These are phyloP conservation scores for Escallonia rubra DNA, from an alignment of 129 eudicot genomes.

Conservation along the genomic window DNA sequence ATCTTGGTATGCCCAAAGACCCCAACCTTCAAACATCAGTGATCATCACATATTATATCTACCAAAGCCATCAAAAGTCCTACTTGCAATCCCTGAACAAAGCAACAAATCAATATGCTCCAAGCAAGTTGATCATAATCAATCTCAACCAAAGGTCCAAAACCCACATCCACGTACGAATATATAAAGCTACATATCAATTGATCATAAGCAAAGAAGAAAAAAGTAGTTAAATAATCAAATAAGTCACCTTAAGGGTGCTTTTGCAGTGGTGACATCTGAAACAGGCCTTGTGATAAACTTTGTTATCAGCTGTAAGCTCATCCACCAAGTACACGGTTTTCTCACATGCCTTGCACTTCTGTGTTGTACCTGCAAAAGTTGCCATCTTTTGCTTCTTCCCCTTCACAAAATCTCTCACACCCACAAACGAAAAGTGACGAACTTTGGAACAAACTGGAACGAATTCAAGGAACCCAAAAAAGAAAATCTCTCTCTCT, in stretches of 20 bases:
- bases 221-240: neutral
- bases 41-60: too few relatives aligned
- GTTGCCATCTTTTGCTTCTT: conserved; percentile 40
- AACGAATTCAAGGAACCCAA: too few relatives aligned
- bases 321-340: conserved; percentile 90
- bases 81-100: neutral
- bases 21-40: too few relatives aligned
- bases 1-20: too few relatives aligned
- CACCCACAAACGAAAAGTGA: neutral
- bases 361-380: conserved; percentile 75
- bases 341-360: conserved; percentile 90
- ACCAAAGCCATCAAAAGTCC: too few relatives aligned
- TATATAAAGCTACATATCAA: too few relatives aligned
- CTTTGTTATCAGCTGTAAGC: conserved; percentile 70
- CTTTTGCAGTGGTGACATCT: conserved; percentile 95
- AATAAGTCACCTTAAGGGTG: conserved; percentile 67
- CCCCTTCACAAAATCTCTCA: neutral
- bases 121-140: conserved; percentile 1
- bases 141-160: neutral
- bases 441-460: too few relatives aligned
- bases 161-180: neutral
- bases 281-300: conserved; percentile 79
- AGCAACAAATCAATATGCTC: neutral
- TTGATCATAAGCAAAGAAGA: too few relatives aligned
- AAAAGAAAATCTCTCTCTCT: neutral